phyloP scores from a whole-genome alignment of 176 grass and related monocot genomes.

The Leersia perrieri region DNA sequence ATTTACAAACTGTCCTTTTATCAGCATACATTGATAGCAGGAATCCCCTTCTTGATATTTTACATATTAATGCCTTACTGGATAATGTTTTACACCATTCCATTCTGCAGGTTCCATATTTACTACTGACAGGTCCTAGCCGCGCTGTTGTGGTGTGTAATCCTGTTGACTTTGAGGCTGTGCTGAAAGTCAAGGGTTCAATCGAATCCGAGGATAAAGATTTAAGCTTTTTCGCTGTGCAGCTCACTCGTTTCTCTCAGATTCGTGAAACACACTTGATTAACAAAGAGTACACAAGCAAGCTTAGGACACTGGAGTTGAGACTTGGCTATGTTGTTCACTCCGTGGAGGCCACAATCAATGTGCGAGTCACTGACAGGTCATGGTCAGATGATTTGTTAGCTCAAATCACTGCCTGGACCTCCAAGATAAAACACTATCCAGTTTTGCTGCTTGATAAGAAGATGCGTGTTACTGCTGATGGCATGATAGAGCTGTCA shows the following conservation, averaged over 20 bases:
- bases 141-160: not conserved
- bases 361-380: not conserved
- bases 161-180: not conserved
- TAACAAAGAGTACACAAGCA: not conserved
- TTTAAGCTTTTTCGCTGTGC: not conserved
- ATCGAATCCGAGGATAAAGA: not conserved
- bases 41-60: no score
- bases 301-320: not conserved
- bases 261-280: no score
- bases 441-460: not conserved
- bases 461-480: not conserved
- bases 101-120: not conserved
- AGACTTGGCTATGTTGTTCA: not conserved
- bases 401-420: not conserved
- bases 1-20: no score
- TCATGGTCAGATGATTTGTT: not conserved
- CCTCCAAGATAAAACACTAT: not conserved
- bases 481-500: not conserved
- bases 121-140: not conserved
- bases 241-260: not conserved
- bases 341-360: not conserved
- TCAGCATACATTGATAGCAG: no score
- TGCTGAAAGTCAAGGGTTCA: not conserved
- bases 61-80: no score
- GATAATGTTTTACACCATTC: no score